Evolutionary conservation across 257 asterid species (phyloP).

Genomic region (Marsdenia floribunda): DNA sequence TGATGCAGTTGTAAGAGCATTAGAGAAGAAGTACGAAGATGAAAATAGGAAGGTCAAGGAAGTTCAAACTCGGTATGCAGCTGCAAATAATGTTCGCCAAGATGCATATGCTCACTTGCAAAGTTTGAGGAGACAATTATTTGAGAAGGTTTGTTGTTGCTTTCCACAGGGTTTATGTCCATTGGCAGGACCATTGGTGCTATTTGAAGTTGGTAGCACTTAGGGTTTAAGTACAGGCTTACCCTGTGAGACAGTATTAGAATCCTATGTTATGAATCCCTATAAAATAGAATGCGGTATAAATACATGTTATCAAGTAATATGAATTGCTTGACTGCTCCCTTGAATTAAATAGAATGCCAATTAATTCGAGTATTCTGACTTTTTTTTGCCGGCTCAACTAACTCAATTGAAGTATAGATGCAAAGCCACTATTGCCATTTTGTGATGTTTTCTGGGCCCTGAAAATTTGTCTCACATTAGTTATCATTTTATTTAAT

Average conservation of each 20-base stretch:
- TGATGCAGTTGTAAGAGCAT: constrained; percentile 54
- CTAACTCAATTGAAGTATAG: neutral
- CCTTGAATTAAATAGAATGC: neutral
- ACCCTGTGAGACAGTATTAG: neutral
- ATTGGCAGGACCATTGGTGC: neutral
- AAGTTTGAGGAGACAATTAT: constrained; percentile 51
- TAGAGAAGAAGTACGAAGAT: constrained; percentile 53
- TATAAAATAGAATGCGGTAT: neutral
- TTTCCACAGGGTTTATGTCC: too few species aligned
- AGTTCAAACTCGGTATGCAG: constrained; percentile 56
- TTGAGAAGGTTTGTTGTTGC: constrained; percentile 50
- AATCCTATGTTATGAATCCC: neutral
- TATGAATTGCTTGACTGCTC: neutral
- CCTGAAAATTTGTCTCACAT: neutral
- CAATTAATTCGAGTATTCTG: neutral
- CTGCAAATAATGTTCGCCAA: constrained; percentile 86
- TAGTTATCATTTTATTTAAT: neutral
- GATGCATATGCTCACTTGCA: constrained; percentile 61
- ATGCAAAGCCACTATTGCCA: neutral
- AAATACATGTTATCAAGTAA: neutral
- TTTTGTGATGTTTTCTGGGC: neutral
- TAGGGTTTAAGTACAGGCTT: neutral
- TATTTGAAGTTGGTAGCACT: neutral
- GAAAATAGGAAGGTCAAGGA: constrained; percentile 64
- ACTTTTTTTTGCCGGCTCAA: neutral